A percentile compares a stretch with the other conserved stretches of the same genome.
phyloP scores from a whole-genome alignment of 1,139 yeast genomes.

The Scheffersomyces lignicola region DNA sequence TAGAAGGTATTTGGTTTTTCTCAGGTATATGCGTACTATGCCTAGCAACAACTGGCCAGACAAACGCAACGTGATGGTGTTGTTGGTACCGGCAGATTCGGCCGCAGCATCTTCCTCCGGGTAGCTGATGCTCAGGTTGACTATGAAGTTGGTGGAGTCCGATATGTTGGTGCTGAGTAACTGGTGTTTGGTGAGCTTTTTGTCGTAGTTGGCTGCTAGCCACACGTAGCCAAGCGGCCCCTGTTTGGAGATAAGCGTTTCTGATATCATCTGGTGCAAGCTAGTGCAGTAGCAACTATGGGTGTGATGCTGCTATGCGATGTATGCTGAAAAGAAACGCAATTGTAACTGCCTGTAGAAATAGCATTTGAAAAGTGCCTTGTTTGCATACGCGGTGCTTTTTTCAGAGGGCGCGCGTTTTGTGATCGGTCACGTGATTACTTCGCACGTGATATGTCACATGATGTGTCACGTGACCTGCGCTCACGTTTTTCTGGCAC shows the following conservation, averaged over 20 bases:
- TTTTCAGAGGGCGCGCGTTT: no score
- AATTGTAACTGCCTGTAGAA: no score
- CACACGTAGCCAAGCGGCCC: slow-evolving; percentile 91
- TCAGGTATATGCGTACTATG: slow-evolving; percentile 81
- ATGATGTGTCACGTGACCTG: no score
- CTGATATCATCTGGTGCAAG: slow-evolving; percentile 12
- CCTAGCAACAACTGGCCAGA: slow-evolving; percentile 90
- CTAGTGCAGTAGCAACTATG: no score
- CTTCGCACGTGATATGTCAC: no score
- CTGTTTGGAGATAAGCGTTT: slow-evolving; percentile 48
- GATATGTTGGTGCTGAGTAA: slow-evolving; percentile 70
- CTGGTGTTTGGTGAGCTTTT: slow-evolving; percentile 75
- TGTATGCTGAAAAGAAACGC: no score
- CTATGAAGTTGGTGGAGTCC: slow-evolving; percentile 42
- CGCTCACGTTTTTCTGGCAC: no score
- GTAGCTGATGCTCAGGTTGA: slow-evolving; percentile 9
- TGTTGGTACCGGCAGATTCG: slow-evolving; percentile 23
- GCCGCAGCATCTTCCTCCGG: slow-evolving; percentile 7
- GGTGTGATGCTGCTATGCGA: no score
- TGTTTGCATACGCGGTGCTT: no score
- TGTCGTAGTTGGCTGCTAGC: slow-evolving; percentile 90
- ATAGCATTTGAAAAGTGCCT: no score
- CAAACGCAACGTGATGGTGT: slow-evolving; percentile 69
- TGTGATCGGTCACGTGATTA: no score
- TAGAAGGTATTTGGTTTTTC: slow-evolving; percentile 79